Base-by-base conservation (phyloP, 768 basidiomycete genomes). In the Leccinum broughii region DNA sequence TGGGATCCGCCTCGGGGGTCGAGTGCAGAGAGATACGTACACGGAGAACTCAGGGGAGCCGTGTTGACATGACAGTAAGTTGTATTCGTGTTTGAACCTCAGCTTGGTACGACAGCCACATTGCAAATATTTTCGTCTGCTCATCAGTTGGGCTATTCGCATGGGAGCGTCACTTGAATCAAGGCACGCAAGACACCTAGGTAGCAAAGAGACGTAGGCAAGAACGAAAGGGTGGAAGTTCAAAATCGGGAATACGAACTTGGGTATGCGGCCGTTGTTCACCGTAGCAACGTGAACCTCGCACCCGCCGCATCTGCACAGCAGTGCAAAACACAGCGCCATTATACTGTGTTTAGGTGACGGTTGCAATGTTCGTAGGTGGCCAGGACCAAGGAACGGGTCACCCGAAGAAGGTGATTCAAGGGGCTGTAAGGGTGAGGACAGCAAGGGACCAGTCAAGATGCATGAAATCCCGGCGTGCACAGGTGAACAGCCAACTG, bases 401-500 rank as follows among this genome's bases (percentile, higher is more conserved):
- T 14, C 24, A 22, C 28, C 60, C 54, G 32, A 58, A 62, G 28
- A 28, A 51, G 54, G 54, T 13, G 41, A 50, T 58, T 13, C 57
- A 46, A 55, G 54, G 56, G 50, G 30, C 52, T 20, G 49, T 22
- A 49, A 15, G 46, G 28, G 17, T 11, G 49, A 26, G 54, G 32
- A 55, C 24, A 28, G 49, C 35, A 35, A 24, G 37, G 48, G n/a
- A 55, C 17, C n/a, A 53, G 41, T 44, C 48, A 51, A 54, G 3
- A 24, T 54, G 53, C 46, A 48, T 54, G 22, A 28, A 57, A n/a
- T 20, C n/a, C 41, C 34, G 44, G 41, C 39, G 17, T 66, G 46
- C 64, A 66, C 58, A 64, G 58, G 49, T 56, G 37, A 63, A 51
- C 24, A 51, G 61, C 32, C 26, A 58, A 58, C 44, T 37, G 58